phyloP scores from a whole-genome alignment of 192 early-diverging fungal species.

The Spinellus fusiger region DNA sequence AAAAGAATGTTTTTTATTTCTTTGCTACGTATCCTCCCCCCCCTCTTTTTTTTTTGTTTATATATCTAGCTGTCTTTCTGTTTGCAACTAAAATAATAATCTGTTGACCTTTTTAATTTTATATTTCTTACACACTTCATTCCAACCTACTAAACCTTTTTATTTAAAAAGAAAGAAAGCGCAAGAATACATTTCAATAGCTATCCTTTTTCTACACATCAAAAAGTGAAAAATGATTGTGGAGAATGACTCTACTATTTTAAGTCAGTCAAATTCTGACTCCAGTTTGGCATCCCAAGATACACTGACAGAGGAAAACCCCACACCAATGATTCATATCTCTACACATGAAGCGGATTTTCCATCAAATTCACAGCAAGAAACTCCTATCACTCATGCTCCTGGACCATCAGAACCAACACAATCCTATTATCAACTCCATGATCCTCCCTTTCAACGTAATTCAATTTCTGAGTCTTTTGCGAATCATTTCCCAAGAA shows the following conservation, averaged over 20 bases:
- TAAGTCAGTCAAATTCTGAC: neutral
- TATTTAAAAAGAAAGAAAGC: too few species aligned
- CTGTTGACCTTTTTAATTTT: neutral
- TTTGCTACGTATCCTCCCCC: neutral
- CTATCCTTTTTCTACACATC: neutral
- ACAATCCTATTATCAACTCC: neutral
- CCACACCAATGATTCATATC: too few species aligned
- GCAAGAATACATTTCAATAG: too few species aligned
- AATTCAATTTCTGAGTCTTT: neutral
- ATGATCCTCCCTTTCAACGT: neutral
- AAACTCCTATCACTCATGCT: neutral
- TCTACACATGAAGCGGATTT: neutral
- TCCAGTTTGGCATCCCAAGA: constrained; percentile 13
- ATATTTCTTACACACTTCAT: too few species aligned
- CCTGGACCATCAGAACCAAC: neutral
- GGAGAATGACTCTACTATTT: neutral
- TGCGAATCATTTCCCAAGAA: neutral
- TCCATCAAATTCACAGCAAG: neutral
- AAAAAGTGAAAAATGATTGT: neutral
- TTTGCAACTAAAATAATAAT: neutral
- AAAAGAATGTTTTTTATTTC: neutral
- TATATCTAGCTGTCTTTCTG: neutral
- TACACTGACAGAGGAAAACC: constrained; percentile 18
- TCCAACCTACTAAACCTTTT: too few species aligned
- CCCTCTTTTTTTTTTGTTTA: neutral